Evolutionary conservation across 148 eudicot genomes (phyloP).

Genomic region (Pharnaceum exiguum): DNA sequence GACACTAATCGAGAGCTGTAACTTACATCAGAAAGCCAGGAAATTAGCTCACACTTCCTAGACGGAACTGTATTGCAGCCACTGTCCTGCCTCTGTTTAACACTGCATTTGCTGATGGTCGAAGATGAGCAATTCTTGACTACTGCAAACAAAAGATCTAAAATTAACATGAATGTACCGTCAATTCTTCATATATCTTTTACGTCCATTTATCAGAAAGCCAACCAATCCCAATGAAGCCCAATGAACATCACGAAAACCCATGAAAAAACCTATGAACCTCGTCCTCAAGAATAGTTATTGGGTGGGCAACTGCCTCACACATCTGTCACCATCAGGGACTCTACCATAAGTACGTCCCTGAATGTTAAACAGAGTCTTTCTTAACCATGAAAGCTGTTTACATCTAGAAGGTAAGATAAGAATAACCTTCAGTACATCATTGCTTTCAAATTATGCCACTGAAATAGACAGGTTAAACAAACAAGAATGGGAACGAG

Average conservation of each 20-base stretch:
- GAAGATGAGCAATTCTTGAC: constrained; percentile 11
- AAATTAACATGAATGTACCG: background rate
- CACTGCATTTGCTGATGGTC: constrained; percentile 17
- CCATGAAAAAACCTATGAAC: too few species aligned
- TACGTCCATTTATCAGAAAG: too few species aligned
- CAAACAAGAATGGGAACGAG: too few species aligned
- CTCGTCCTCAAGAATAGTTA: too few species aligned
- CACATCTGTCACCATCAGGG: too few species aligned
- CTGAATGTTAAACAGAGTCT: background rate
- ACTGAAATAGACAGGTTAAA: too few species aligned
- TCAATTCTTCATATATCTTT: too few species aligned
- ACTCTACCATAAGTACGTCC: too few species aligned
- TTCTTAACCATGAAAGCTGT: too few species aligned
- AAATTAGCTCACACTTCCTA: constrained; percentile 11
- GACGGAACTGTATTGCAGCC: constrained; percentile 1
- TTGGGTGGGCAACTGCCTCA: too few species aligned
- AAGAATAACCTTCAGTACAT: background rate
- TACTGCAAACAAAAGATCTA: constrained; percentile 27
- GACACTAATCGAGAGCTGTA: constrained; percentile 22
- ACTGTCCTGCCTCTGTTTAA: constrained; percentile 8
- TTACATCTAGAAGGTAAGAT: too few species aligned
- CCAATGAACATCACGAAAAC: background rate
- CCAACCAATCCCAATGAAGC: background rate
- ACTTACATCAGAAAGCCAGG: constrained; percentile 25
- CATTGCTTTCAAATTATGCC: too few species aligned